Evolutionary conservation across 2,329 filamentous ascomycete genomes (phyloP).

Genomic region (Beauveria asiatica): DNA sequence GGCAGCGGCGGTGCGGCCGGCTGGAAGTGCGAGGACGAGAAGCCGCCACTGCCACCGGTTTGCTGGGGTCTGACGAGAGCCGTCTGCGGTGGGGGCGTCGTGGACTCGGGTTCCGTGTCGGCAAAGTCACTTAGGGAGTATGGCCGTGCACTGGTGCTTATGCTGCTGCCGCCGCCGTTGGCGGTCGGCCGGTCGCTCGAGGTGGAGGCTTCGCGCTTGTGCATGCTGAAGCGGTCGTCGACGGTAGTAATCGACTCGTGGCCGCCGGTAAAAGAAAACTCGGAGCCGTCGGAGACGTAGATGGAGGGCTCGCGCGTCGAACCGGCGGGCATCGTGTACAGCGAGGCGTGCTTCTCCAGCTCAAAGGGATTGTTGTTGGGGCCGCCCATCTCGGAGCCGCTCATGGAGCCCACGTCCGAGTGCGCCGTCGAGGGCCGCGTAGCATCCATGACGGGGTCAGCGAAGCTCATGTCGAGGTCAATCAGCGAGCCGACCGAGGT

Average conservation of each 20-base stretch:
- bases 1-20: conserved; percentile 13
- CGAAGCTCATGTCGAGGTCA: conserved; percentile 46
- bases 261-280: conserved; percentile 33
- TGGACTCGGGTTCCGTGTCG: conserved; percentile 30
- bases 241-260: conserved; percentile 13
- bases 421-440: conserved; percentile 51
- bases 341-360: conserved; percentile 52
- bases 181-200: conserved; percentile 11
- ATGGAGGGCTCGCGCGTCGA: conserved; percentile 46
- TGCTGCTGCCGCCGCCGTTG: conserved; percentile 7
- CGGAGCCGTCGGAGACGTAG: conserved; percentile 52
- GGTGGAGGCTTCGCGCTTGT: conserved; percentile 8
- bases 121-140: conserved; percentile 34
- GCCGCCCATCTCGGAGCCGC: conserved; percentile 46
- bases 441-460: conserved; percentile 41
- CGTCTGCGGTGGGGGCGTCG: conserved; percentile 23
- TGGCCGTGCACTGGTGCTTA: conserved; percentile 16
- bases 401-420: conserved; percentile 47
- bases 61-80: conserved; percentile 17
- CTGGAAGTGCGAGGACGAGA: conserved; percentile 12
- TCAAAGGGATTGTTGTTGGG: conserved; percentile 51
- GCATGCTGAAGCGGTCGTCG: conserved; percentile 10
- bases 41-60: conserved; percentile 9
- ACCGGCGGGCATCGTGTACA: conserved; percentile 35
- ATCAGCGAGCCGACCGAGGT: conserved; percentile 40